Percentiles rank a stretch among this genome's conserved stretches.
Evolutionary conservation across 2,329 filamentous ascomycete species (phyloP).

Genomic region (Trichophyton rubrum): DNA sequence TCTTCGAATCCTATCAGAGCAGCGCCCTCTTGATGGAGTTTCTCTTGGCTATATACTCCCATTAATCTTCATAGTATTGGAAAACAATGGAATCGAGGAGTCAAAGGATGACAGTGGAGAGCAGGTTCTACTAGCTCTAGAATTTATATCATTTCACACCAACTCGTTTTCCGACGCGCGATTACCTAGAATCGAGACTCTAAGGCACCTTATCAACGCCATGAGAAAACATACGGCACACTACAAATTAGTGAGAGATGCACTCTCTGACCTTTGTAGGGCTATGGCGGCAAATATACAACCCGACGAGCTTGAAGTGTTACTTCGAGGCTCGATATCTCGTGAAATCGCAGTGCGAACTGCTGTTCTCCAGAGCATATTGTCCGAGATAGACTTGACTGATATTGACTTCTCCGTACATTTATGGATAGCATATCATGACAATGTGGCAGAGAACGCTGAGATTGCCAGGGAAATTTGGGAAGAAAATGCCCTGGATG

Average conservation of each 20-base stretch:
- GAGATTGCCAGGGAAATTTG: slow-evolving; percentile 79
- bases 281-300: slow-evolving; percentile 73
- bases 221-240: slow-evolving; percentile 88
- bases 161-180: slow-evolving; percentile 59
- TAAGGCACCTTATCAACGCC: slow-evolving; percentile 59
- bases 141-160: slow-evolving; percentile 82
- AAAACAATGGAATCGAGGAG: slow-evolving; percentile 60
- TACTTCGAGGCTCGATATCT: slow-evolving; percentile 70
- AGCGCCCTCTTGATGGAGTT: slow-evolving; percentile 81
- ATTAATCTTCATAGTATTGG: slow-evolving; percentile 64
- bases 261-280: slow-evolving; percentile 71
- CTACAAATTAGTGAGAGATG: slow-evolving; percentile 91
- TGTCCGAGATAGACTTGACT: slow-evolving; percentile 80
- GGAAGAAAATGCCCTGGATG: slow-evolving; percentile 77
- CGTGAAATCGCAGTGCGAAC: slow-evolving; percentile 68
- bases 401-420: slow-evolving; percentile 77
- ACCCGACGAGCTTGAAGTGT: slow-evolving; percentile 55
- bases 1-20: slow-evolving; percentile 77
- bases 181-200: slow-evolving; percentile 62
- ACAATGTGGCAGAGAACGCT: slow-evolving; percentile 76
- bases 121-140: slow-evolving; percentile 76
- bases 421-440: slow-evolving; percentile 86
- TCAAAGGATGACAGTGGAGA: slow-evolving; percentile 62
- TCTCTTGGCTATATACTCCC: slow-evolving; percentile 81
- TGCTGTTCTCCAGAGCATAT: slow-evolving; percentile 77